phyloP scores from a whole-genome alignment of 257 asterid species.

The Ophiorrhiza pumila region DNA sequence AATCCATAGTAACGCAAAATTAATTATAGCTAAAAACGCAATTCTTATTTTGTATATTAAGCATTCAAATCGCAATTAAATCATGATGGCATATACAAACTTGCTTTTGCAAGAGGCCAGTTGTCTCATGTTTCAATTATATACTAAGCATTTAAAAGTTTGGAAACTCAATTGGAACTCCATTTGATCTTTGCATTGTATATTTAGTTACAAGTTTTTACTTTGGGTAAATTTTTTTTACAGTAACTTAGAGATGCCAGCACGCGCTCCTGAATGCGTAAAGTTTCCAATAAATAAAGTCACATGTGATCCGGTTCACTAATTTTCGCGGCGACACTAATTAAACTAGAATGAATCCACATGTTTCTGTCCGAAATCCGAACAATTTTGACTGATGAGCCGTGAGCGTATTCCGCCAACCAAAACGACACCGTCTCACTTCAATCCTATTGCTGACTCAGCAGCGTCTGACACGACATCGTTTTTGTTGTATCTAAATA shows the following conservation, averaged over 20 bases:
- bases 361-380: neutral
- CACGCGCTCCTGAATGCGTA: conserved; percentile 18
- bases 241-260: neutral
- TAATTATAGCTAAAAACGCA: too few relatives aligned
- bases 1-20: too few relatives aligned
- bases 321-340: conserved; percentile 17
- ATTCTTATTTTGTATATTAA: too few relatives aligned
- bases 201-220: too few relatives aligned
- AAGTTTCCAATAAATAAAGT: neutral
- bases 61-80: too few relatives aligned
- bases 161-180: too few relatives aligned
- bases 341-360: conserved; percentile 2
- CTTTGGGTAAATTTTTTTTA: neutral
- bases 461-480: neutral
- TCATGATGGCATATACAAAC: too few relatives aligned
- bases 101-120: too few relatives aligned
- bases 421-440: neutral
- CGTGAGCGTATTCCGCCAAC: neutral
- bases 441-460: neutral
- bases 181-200: too few relatives aligned
- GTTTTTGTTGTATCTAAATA: neutral
- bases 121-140: too few relatives aligned
- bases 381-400: too few relatives aligned
- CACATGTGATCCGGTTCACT: conserved; percentile 17
- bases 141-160: too few relatives aligned